Percentiles rank a stretch among this genome's conserved stretches.
These are phyloP conservation scores for Botryobasidium botryosum DNA, from an alignment of 768 basidiomycete species.

Conservation along the genomic window DNA sequence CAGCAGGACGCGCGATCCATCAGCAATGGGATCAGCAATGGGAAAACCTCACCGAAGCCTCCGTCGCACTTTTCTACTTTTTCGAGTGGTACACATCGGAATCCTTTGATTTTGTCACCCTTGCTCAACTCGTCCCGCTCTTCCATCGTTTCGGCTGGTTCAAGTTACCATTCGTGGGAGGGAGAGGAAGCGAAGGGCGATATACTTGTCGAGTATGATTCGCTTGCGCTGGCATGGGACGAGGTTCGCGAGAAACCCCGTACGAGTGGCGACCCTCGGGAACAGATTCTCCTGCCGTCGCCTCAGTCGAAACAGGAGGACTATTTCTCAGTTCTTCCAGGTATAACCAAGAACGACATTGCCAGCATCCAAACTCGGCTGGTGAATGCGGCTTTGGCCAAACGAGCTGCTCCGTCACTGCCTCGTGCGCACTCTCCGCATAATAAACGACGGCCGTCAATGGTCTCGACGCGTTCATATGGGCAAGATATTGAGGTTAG, in stretches of 20 bases:
- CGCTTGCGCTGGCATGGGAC: slow-evolving; percentile 19
- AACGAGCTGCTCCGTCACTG: background rate
- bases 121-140: slow-evolving; percentile 60
- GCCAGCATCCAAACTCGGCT: slow-evolving; percentile 59
- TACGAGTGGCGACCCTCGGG: slow-evolving; percentile 1
- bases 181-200: slow-evolving; percentile 38
- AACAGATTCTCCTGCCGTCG: slow-evolving; percentile 3
- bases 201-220: no score
- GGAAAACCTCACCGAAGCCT: no score
- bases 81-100: slow-evolving; percentile 20
- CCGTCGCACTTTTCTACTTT: no score
- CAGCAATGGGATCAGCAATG: no score
- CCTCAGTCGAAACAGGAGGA: slow-evolving; percentile 24
- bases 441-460: no score
- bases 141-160: slow-evolving; percentile 63
- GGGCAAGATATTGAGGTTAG: no score
- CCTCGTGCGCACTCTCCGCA: no score
- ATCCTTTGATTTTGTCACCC: slow-evolving; percentile 50
- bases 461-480: no score
- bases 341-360: slow-evolving; percentile 55
- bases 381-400: slow-evolving; percentile 34
- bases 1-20: no score
- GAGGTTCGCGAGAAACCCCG: slow-evolving; percentile 36
- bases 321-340: slow-evolving; percentile 40
- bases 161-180: slow-evolving; percentile 75